Percentiles rank a stretch among this genome's conserved stretches.
Conservation (phyloP, 2,329 filamentous ascomycete genomes). For the Hypoxylon sp. region DNA sequence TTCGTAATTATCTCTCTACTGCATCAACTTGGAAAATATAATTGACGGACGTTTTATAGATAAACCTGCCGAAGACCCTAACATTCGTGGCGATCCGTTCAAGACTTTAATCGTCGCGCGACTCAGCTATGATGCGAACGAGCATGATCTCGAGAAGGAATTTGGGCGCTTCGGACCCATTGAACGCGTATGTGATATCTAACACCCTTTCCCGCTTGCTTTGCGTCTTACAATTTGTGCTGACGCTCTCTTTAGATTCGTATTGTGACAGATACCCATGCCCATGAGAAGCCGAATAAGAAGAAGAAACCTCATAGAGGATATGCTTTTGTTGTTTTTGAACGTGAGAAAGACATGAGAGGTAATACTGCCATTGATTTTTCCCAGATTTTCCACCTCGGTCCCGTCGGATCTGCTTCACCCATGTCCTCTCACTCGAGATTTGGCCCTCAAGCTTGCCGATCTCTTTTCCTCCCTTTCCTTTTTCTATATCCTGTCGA, state of each 20-base stretch:
- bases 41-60: conserved; percentile 64
- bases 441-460: conserved; percentile 72
- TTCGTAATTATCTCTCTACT: conserved; percentile 56
- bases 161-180: conserved; percentile 95
- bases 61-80: conserved; percentile 86
- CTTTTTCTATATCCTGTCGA: conserved; percentile 29
- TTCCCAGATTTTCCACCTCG: conserved; percentile 53
- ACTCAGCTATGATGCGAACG: conserved; percentile 89
- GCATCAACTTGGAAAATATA: conserved; percentile 4
- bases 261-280: conserved; percentile 83
- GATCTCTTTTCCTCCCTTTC: conserved; percentile 56
- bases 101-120: conserved; percentile 94
- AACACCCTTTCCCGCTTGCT: neutral
- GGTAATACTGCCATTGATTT: conserved; percentile 76
- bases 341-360: conserved; percentile 99
- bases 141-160: conserved; percentile 91
- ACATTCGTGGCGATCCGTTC: conserved; percentile 93
- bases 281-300: conserved; percentile 78
- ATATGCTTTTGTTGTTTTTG: conserved; percentile 97
- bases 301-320: conserved; percentile 87
- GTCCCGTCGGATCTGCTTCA: conserved; percentile 50
- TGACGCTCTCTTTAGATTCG: conserved; percentile 74
- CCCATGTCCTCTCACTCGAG: conserved; percentile 62
- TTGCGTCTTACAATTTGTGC: conserved; percentile 14
- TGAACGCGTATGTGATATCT: conserved; percentile 77